phyloP scores from a whole-genome alignment of 2,329 filamentous ascomycete genomes.

The Arthrobotrys conoides region DNA sequence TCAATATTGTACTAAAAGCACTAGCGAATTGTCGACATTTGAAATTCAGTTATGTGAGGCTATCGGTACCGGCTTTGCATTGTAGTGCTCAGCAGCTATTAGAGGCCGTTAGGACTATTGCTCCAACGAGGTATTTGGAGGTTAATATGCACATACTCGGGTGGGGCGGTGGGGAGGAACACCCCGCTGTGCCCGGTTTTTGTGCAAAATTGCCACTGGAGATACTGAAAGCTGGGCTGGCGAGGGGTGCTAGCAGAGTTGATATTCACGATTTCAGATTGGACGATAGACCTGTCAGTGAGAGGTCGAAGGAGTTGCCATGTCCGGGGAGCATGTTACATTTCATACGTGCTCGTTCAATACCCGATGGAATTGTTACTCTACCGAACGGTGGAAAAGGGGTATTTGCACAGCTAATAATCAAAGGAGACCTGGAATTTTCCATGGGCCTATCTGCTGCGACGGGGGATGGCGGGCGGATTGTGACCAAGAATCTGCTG shows the following conservation, averaged over 20 bases:
- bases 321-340: constrained; percentile 38
- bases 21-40: constrained; percentile 41
- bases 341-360: constrained; percentile 38
- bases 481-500: neutral
- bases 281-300: constrained; percentile 21
- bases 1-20: constrained; percentile 37
- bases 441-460: neutral
- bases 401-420: constrained; percentile 40
- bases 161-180: constrained; percentile 39
- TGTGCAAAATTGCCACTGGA: constrained; percentile 35
- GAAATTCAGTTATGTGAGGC: constrained; percentile 35
- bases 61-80: constrained; percentile 34
- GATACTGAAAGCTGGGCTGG: constrained; percentile 33
- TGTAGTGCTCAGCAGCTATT: constrained; percentile 22
- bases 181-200: constrained; percentile 30
- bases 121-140: constrained; percentile 51
- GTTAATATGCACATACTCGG: constrained; percentile 44
- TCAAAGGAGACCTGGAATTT: constrained; percentile 30
- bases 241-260: constrained; percentile 42
- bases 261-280: constrained; percentile 43
- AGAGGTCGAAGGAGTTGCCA: constrained; percentile 23
- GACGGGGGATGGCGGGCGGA: constrained; percentile 2
- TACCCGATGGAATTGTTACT: constrained; percentile 34
- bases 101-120: constrained; percentile 40
- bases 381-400: neutral